Evolutionary conservation across 2,329 filamentous ascomycete genomes (phyloP), one percentile per base, ranked within the genome.

Genomic region (Penicillium thymicola): DNA sequence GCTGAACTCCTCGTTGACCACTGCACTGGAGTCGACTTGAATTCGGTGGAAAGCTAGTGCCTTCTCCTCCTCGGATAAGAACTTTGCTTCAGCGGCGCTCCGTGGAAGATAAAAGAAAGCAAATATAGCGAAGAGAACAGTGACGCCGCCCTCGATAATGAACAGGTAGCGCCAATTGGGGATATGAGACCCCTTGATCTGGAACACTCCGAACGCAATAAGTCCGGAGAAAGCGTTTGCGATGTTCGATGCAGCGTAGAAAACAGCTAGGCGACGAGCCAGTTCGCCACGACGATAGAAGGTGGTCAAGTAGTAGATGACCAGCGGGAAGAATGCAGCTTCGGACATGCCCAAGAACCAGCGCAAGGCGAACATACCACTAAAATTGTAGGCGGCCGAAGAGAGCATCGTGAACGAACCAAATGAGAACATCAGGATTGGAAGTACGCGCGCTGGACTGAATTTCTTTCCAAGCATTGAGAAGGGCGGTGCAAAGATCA

Each of bases 181-280:
- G 11, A 85, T 64, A 18, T 72, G 70, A 0, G 76, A 77, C 42
- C 73, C 69, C 37, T 79, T 62, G 63, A 85, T 83, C 27, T 84
- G 83, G 69, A 88, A 88, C 7, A 85, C 81, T 4, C 81, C 84
- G 57, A 82, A 86, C 0, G 84, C 78, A 14, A 86, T 75, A 1
- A 87, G 72, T 4, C 84, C 84, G 0, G 81, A 81, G 64, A 88
- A 88, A 2, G 85, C 86, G 55, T 84, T 85, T 23, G 89, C 89
- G 57, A 92, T 88, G 66, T 88, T 89, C 25, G 83, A 86, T 0
- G 88, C 88, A 0, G 88, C 89, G 64, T 92, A 92, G 75, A 91
- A 91, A 57, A 90, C 76, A 36, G 87, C 87, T 1, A 90, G 77
- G 3, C 88, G 83, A 9, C 88, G 79, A 6, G 87, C 88, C 3